Evolutionary conservation across 768 basidiomycete species (phyloP).

Genomic region (Suillus brevipes): DNA sequence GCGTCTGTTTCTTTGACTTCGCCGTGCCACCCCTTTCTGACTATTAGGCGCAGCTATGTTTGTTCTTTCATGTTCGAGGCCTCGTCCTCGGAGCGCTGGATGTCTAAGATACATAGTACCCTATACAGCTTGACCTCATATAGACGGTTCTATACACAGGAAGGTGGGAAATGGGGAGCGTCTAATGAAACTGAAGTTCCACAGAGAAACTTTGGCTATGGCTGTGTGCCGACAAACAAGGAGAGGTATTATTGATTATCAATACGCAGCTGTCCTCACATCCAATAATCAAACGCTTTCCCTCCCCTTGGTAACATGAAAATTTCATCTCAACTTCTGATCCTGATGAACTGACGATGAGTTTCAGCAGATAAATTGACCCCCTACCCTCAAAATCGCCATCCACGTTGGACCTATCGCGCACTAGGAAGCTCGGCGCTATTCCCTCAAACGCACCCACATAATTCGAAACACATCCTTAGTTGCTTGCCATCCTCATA

Average conservation of each 20-base stretch:
- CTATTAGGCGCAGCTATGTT: background rate
- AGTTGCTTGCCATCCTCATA: background rate
- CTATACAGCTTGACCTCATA: background rate
- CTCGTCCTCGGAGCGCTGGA: background rate
- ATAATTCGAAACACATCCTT: background rate
- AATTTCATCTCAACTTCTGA: background rate
- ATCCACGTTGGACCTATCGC: background rate
- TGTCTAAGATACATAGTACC: background rate
- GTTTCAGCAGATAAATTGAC: background rate
- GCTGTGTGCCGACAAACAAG: background rate
- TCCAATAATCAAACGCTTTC: background rate
- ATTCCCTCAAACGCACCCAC: background rate
- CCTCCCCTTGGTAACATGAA: background rate
- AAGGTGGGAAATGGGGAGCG: background rate
- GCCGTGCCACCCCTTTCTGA: background rate
- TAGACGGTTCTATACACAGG: background rate
- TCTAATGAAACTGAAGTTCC: background rate
- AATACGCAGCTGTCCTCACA: background rate
- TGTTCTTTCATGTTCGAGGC: background rate
- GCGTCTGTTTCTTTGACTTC: background rate
- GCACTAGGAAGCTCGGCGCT: background rate
- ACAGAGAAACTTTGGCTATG: background rate
- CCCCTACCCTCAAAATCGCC: background rate
- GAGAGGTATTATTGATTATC: background rate
- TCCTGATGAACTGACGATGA: background rate